Base-by-base conservation (phyloP, 139 green algal genomes). In the Pseudopediastrum boryanum region DNA sequence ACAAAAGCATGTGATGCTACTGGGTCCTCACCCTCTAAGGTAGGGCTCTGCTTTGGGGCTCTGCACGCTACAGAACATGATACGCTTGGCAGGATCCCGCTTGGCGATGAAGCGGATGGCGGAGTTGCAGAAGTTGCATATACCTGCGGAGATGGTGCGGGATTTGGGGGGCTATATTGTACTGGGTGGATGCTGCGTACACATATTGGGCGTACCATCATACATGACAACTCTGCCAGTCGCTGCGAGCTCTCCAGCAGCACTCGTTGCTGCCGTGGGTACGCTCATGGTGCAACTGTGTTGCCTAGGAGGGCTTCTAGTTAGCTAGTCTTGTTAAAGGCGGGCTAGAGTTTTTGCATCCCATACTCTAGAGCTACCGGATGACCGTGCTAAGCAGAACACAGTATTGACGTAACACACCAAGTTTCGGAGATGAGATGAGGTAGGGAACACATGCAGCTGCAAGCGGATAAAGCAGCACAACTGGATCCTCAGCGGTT, bases 21-120 rank as follows among this genome's bases (percentile, higher is more conserved):
- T 1, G 27, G 39, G 41, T 31, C 10, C 74, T 52, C 62, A 81
- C 75, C 46, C 62, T 13, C 43, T 3, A 23, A 81, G 48, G 33
- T 81, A 81, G 23, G 75, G 75, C 75, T 81, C 61, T 74, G 75
- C 75, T 27, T 72, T 71, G 4, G 75, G 61, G 27, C 62, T 68
- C 35, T 81, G 75, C 16, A 67, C 62, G 7, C 43, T 56, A 48
- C 75, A 75, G 74, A 81, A 81, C 21, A 81, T 50, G 25, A 81
- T 33, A 5, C 56, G 31, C 48, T 67, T 66, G 21, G 66, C 23
- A 5, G 75, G 75, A 38, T 81, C 75, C 2, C 46, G 61, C 35
- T 64, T 42, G 8, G 64, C 52, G 25, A 81, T 65, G 21, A 68
- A 75, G 23, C 75, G 75, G n/a, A 81, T 39, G 23, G 43, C 62